Evolutionary conservation across 306 rosid genomes (phyloP).

Genomic region (Hylodesmum podocarpum): DNA sequence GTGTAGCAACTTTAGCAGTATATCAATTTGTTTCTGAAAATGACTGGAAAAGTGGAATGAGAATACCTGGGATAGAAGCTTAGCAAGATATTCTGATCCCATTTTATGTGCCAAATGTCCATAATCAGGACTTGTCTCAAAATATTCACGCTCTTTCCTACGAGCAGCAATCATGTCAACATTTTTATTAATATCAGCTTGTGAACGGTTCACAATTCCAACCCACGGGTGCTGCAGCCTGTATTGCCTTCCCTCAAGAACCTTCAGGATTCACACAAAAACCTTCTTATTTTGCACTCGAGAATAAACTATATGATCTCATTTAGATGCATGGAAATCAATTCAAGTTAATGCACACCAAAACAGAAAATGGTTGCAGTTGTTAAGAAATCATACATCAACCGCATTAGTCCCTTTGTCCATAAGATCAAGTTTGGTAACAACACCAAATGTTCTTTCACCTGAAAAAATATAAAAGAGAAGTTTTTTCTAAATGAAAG

Average conservation of each 20-base stretch:
- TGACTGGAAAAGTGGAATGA: conserved; percentile 10
- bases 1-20: not conserved
- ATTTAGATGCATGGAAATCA: conserved; percentile 20
- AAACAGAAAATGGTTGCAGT: conserved; percentile 26
- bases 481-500: not conserved
- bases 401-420: conserved; percentile 97
- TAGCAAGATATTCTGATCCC: conserved; percentile 99
- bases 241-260: conserved; percentile 90
- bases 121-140: conserved; percentile 94
- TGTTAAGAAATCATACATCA: conserved; percentile 65
- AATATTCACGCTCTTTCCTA: conserved; percentile 86
- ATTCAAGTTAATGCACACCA: conserved; percentile 9
- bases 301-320: conserved; percentile 1
- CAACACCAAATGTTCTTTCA: conserved; percentile 97
- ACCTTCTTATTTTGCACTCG: conserved; percentile 17
- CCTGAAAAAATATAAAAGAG: conserved; percentile 50
- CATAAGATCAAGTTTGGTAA: conserved; percentile 96
- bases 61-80: conserved; percentile 86
- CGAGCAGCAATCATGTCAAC: conserved; percentile 97
- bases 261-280: conserved; percentile 58
- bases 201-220: conserved; percentile 98
- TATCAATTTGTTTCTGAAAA: conserved; percentile 2
- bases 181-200: conserved; percentile 93
- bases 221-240: conserved; percentile 99
- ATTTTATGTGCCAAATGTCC: conserved; percentile 96